phyloP scores from a whole-genome alignment of 2,329 filamentous ascomycete genomes.

The Xylaria sp. region DNA sequence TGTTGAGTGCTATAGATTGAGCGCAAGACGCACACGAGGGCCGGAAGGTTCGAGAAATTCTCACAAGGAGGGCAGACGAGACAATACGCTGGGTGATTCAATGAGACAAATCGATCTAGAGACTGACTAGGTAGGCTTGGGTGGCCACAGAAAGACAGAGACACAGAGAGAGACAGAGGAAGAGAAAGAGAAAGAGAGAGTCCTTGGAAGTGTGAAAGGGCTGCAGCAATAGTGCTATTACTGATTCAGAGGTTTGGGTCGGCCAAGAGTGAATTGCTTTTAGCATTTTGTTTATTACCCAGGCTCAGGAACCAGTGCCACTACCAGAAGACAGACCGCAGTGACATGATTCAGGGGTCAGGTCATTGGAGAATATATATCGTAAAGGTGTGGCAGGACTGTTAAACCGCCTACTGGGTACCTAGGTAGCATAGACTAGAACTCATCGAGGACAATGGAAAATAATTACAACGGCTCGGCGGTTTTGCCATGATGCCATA shows the following conservation, averaged over 20 bases:
- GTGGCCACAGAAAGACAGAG: not conserved
- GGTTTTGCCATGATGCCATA: conserved; percentile 6
- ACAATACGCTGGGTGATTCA: not conserved
- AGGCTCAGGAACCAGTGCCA: conserved; percentile 12
- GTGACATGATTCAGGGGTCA: conserved; percentile 33
- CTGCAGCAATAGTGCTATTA: conserved; percentile 9
- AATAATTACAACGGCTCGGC: not conserved
- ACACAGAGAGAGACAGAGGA: too few species aligned
- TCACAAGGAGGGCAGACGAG: conserved; percentile 16
- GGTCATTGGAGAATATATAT: not conserved
- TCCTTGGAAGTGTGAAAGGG: conserved; percentile 8
- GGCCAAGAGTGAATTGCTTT: conserved; percentile 23
- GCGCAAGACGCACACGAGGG: conserved; percentile 11
- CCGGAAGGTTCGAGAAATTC: conserved; percentile 1
- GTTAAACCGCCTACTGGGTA: conserved; percentile 5
- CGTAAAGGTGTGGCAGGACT: conserved; percentile 11
- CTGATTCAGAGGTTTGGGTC: conserved; percentile 28
- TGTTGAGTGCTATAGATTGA: conserved; percentile 6
- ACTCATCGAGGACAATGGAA: not conserved
- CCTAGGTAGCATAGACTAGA: conserved; percentile 8
- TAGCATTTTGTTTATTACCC: conserved; percentile 29
- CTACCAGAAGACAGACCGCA: conserved; percentile 2
- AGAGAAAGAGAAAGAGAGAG: not conserved
- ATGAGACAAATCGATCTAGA: conserved; percentile 11
- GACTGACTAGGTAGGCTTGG: not conserved